Conservation (phyloP, 352 stramenopile species). For the Globisporangium okanoganense region DNA sequence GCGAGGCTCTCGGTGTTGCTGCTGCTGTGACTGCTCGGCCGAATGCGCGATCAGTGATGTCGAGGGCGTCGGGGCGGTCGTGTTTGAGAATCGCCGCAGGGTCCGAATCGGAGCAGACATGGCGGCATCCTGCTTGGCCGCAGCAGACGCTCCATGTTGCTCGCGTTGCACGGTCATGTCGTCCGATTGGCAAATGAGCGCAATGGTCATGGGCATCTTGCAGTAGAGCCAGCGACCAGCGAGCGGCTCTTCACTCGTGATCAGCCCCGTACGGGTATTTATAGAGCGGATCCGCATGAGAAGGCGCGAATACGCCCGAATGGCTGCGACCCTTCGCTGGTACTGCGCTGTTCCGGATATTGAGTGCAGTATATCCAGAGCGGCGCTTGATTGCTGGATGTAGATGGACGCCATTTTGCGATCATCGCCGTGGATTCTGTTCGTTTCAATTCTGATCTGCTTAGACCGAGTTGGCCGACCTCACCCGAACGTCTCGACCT, state of each 20-base stretch:
- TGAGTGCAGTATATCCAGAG: too few species aligned
- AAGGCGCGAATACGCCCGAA: too few species aligned
- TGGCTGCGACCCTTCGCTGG: too few species aligned
- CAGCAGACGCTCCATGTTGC: neutral
- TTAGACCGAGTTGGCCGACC: neutral
- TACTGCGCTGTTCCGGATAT: too few species aligned
- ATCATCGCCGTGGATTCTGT: too few species aligned
- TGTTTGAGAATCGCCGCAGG: constrained; percentile 4
- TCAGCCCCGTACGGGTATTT: too few species aligned
- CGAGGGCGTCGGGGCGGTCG: neutral
- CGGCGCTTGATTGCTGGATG: too few species aligned
- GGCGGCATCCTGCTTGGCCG: neutral
- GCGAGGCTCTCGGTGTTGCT: neutral
- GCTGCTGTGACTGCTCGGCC: neutral
- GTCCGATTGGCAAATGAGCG: constrained; percentile 1
- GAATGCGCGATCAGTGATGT: neutral
- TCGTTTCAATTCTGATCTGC: neutral
- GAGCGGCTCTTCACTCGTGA: too few species aligned
- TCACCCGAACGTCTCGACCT: neutral
- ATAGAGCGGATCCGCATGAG: too few species aligned
- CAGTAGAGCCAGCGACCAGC: neutral
- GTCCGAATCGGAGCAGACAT: neutral
- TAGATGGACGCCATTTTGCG: too few species aligned
- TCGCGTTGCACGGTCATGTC: neutral
- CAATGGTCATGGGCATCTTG: constrained; percentile 1